phyloP scores from a whole-genome alignment of 1,284 basidiomycete genomes.

The Ganoderma sinense region DNA sequence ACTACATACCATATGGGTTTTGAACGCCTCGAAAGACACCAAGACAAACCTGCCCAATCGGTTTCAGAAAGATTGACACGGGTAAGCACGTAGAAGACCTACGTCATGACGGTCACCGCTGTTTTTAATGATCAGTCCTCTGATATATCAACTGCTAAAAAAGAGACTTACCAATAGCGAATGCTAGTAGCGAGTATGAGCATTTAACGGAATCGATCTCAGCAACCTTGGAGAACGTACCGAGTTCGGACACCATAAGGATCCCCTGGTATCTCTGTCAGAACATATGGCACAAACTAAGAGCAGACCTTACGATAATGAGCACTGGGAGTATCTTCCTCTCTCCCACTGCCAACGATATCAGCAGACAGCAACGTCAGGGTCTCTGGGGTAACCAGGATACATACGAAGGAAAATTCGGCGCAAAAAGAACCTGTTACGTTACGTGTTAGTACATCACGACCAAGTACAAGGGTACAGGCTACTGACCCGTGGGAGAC shows the following conservation, averaged over 20 bases:
- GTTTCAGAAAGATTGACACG: background rate
- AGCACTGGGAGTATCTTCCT: background rate
- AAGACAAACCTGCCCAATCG: background rate
- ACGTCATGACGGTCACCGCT: conserved; percentile 5
- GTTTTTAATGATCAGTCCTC: background rate
- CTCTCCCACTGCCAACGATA: background rate
- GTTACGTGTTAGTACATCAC: background rate
- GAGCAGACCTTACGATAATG: background rate
- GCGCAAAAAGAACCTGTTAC: background rate
- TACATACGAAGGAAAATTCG: conserved; percentile 2
- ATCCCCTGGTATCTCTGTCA: background rate
- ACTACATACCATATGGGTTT: background rate
- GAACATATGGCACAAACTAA: background rate
- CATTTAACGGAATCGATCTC: background rate
- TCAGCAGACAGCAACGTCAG: background rate
- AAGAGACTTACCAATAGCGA: background rate
- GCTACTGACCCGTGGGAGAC: background rate
- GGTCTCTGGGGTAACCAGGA: background rate
- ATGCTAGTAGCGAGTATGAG: background rate
- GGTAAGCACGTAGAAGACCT: background rate
- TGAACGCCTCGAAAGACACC: conserved; percentile 1
- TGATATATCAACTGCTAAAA: too few species aligned
- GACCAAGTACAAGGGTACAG: background rate
- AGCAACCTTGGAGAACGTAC: background rate
- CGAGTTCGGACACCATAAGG: background rate